Percentiles rank a stretch among this genome's conserved stretches.
Conservation (phyloP, 2,329 filamentous ascomycete species). For the Fusarium mundagurra region DNA sequence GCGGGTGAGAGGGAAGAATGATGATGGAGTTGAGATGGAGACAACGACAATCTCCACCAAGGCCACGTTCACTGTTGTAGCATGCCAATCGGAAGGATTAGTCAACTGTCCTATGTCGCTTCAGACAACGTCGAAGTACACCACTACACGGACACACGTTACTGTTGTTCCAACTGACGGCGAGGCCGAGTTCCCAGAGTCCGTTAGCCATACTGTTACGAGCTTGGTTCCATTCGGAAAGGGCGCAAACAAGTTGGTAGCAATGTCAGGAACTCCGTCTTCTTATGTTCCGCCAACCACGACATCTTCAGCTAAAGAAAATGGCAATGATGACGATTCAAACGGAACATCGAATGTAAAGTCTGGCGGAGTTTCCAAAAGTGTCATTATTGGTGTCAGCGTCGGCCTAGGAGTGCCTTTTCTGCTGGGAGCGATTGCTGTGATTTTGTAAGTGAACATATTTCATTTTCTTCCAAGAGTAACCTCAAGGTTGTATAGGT, state of each 20-base stretch:
- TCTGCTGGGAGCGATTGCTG: constrained; percentile 45
- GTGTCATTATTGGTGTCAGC: constrained; percentile 58
- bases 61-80: constrained; percentile 55
- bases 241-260: constrained; percentile 42
- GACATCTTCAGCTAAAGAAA: neutral
- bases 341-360: constrained; percentile 18
- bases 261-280: constrained; percentile 52
- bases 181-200: neutral
- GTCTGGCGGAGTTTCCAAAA: constrained; percentile 52
- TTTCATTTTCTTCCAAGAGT: accelerated
- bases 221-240: constrained; percentile 53
- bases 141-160: constrained; percentile 51
- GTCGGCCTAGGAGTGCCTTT: constrained; percentile 57
- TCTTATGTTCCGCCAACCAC: constrained; percentile 44
- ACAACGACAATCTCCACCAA: constrained; percentile 54
- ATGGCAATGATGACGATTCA: constrained; percentile 14
- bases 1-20: neutral
- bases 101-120: constrained; percentile 61
- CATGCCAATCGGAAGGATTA: constrained; percentile 54
- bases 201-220: neutral
- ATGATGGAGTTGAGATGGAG: constrained; percentile 43
- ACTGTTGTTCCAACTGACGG: constrained; percentile 53
- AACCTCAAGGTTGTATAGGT: accelerated
- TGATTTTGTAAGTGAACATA: constrained; percentile 40
- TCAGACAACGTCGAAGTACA: constrained; percentile 55